Evolutionary conservation across 2,329 filamentous ascomycete species (phyloP).

Genomic region (Alternaria panax): DNA sequence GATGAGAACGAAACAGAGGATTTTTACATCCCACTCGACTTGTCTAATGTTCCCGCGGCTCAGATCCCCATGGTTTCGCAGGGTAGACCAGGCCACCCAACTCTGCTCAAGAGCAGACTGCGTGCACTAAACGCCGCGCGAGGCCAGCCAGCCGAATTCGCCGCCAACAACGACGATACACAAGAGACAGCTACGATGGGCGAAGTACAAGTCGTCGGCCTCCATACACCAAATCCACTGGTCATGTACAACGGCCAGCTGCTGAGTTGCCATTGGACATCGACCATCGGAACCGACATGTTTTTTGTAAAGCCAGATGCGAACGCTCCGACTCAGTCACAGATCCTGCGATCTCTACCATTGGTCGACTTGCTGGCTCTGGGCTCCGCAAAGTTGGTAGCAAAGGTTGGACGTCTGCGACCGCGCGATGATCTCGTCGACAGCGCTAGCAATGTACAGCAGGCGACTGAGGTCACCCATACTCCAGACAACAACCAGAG

Average conservation of each 20-base stretch:
- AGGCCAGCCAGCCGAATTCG: conserved; percentile 19
- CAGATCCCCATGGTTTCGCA: conserved; percentile 26
- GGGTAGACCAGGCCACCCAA: conserved; percentile 34
- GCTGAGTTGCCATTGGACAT: conserved; percentile 81
- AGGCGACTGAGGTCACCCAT: conserved; percentile 3
- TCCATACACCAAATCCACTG: conserved; percentile 78
- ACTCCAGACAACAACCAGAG: background rate
- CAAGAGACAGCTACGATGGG: conserved; percentile 35
- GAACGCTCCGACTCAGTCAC: conserved; percentile 29
- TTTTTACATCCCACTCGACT: conserved; percentile 67
- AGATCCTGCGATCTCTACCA: conserved; percentile 60
- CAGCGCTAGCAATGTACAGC: conserved; percentile 6
- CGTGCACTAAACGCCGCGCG: conserved; percentile 38
- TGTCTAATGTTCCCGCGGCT: conserved; percentile 53
- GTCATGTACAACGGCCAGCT: conserved; percentile 80
- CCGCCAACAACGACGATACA: conserved; percentile 15
- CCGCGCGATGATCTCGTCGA: conserved; percentile 42
- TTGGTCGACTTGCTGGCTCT: conserved; percentile 76
- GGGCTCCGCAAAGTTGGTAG: conserved; percentile 73
- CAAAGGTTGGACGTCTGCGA: conserved; percentile 67
- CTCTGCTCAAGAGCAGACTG: conserved; percentile 38
- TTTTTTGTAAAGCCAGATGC: conserved; percentile 63
- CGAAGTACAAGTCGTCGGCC: conserved; percentile 79
- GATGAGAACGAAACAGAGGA: conserved; percentile 62
- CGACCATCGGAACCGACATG: conserved; percentile 83